phyloP scores from a whole-genome alignment of 768 basidiomycete species.

The Cystoderma amianthinum region DNA sequence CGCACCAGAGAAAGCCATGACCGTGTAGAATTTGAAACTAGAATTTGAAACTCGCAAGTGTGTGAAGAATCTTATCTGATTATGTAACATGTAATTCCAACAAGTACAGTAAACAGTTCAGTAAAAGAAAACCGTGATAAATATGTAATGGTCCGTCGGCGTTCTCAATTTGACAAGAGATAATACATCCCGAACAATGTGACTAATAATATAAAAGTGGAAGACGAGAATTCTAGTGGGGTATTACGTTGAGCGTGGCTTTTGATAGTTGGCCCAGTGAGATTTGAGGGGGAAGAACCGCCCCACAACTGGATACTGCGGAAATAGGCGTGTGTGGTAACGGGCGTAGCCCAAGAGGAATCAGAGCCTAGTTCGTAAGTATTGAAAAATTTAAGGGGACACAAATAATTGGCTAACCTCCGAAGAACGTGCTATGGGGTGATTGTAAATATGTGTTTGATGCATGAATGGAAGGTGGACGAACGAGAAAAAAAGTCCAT shows the following conservation, averaged over 20 bases:
- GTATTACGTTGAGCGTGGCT: constrained; percentile 11
- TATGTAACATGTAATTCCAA: no score
- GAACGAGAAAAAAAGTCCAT: constrained; percentile 77
- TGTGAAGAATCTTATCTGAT: no score
- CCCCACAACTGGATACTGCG: constrained; percentile 68
- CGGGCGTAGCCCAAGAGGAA: constrained; percentile 62
- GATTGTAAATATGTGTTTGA: constrained; percentile 2
- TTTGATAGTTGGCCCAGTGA: constrained; percentile 24
- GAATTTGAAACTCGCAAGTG: no score
- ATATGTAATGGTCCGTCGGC: no score
- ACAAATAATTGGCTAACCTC: constrained; percentile 33
- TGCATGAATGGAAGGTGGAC: no score
- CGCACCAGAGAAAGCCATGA: constrained; percentile 85
- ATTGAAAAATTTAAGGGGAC: constrained; percentile 4
- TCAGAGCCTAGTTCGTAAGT: constrained; percentile 42
- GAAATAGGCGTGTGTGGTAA: constrained; percentile 66
- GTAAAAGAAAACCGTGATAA: no score
- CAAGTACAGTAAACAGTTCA: no score
- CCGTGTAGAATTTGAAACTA: constrained; percentile 1
- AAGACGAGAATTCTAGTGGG: not conserved
- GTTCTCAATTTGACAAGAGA: no score
- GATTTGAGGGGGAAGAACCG: constrained; percentile 40
- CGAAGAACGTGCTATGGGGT: constrained; percentile 66
- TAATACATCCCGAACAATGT: no score
- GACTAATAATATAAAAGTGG: no score